phyloP scores from a whole-genome alignment of 2,329 filamentous ascomycete species.

The Aspergillus hiratsukae region DNA sequence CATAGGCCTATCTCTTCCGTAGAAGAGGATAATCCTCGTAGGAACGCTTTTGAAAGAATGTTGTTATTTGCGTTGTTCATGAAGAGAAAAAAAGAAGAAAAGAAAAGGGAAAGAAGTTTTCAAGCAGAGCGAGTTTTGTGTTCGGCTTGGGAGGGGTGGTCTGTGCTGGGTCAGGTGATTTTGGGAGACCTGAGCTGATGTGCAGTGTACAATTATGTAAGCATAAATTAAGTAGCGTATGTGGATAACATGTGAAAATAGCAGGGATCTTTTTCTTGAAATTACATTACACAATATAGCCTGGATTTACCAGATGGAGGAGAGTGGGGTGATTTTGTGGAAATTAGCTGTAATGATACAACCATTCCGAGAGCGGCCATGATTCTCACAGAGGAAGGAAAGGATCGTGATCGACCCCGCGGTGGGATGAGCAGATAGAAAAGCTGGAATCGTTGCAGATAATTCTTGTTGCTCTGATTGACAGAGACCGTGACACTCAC shows the following conservation, averaged over 20 bases:
- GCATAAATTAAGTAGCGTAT: neutral
- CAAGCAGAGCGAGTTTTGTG: conserved; percentile 12
- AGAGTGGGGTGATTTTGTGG: neutral
- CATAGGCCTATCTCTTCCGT: conserved; percentile 39
- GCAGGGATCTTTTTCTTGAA: neutral
- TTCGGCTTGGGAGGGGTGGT: conserved; percentile 6
- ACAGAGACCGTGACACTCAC: neutral
- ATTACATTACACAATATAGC: neutral
- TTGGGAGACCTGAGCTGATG: neutral
- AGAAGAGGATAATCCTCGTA: conserved; percentile 43
- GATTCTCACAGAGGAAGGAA: neutral
- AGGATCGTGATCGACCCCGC: conserved; percentile 16
- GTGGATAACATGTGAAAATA: neutral
- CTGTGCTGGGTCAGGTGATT: conserved; percentile 18
- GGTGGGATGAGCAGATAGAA: conserved; percentile 14
- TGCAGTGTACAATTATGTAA: neutral
- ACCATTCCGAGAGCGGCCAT: conserved; percentile 15
- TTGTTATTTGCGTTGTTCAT: conserved; percentile 56
- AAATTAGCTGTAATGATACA: neutral
- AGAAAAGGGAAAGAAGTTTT: conserved; percentile 21
- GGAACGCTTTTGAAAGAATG: conserved; percentile 58
- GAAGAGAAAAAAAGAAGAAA: conserved; percentile 36
- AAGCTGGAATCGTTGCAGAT: neutral
- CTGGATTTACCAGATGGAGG: neutral
- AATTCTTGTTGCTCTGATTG: conserved; percentile 8